These are phyloP conservation scores for Hamamelis virginiana DNA, from an alignment of 164 flowering plant genomes.

Conservation along the genomic window DNA sequence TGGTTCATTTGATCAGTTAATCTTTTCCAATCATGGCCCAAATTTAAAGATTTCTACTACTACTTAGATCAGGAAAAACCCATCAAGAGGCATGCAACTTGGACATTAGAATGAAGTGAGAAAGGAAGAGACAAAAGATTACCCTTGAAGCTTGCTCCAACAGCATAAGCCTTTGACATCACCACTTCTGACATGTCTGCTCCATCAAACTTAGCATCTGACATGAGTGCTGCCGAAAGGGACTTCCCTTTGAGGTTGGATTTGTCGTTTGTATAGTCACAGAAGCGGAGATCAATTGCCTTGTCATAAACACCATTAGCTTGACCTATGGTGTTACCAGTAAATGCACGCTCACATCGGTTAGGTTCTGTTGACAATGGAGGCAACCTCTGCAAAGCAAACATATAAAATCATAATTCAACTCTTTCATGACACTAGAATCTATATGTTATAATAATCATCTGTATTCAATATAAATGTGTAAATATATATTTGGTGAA, in stretches of 20 bases:
- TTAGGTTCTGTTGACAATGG: conserved; percentile 86
- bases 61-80: too few relatives aligned
- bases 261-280: conserved; percentile 89
- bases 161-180: conserved; percentile 99
- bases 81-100: too few relatives aligned
- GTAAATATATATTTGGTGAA: too few relatives aligned
- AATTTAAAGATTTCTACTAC: too few relatives aligned
- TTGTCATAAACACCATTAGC: conserved; percentile 98
- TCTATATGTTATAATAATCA: too few relatives aligned
- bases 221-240: conserved; percentile 92
- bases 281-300: conserved; percentile 89
- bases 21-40: too few relatives aligned
- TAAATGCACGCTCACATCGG: conserved; percentile 85
- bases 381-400: conserved; percentile 64
- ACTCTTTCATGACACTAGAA: too few relatives aligned
- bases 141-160: conserved; percentile 97
- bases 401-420: not conserved
- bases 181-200: conserved; percentile 97
- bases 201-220: conserved; percentile 96
- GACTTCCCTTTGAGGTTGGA: conserved; percentile 89
- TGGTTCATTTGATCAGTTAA: too few relatives aligned
- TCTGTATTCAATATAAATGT: too few relatives aligned
- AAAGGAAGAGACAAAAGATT: conserved; percentile 7
- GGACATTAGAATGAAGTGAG: too few relatives aligned
- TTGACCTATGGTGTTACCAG: conserved; percentile 97